Conservation (phyloP, 2,329 filamentous ascomycete species). For the Fusarium nisikadoi region DNA sequence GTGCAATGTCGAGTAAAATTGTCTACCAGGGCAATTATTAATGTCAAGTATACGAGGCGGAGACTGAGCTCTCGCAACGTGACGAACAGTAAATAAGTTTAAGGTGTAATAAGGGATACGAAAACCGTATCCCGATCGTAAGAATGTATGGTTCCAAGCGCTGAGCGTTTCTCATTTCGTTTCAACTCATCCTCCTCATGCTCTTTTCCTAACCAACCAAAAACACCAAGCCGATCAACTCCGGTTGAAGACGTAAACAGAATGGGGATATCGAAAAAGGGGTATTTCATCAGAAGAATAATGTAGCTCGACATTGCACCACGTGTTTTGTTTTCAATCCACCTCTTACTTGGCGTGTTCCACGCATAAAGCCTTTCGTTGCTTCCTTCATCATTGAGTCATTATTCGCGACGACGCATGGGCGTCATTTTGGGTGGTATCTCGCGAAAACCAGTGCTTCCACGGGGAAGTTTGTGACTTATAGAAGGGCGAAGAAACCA, state of each 20-base stretch:
- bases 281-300: slow-evolving; percentile 43
- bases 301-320: slow-evolving; percentile 43
- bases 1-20: slow-evolving; percentile 49
- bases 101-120: slow-evolving; percentile 38
- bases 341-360: slow-evolving; percentile 13
- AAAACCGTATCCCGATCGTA: slow-evolving; percentile 29
- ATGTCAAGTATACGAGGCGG: slow-evolving; percentile 35
- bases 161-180: slow-evolving; percentile 39
- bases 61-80: slow-evolving; percentile 35
- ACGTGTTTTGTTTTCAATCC: slow-evolving; percentile 20
- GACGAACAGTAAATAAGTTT: slow-evolving; percentile 45
- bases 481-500: slow-evolving; percentile 51
- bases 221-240: slow-evolving; percentile 46
- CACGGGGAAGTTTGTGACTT: slow-evolving; percentile 43
- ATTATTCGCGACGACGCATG: slow-evolving; percentile 49
- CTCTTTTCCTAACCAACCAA: slow-evolving; percentile 30
- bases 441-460: slow-evolving; percentile 30
- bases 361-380: slow-evolving; percentile 23
- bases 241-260: slow-evolving; percentile 35
- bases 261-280: slow-evolving; percentile 39
- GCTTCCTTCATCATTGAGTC: slow-evolving; percentile 47
- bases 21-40: slow-evolving; percentile 50
- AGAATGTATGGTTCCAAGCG: slow-evolving; percentile 33
- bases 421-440: slow-evolving; percentile 14
- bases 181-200: slow-evolving; percentile 26